These are phyloP conservation scores for Martensiomyces pterosporus DNA, from an alignment of 192 early-diverging fungal genomes.

Conservation along the genomic window DNA sequence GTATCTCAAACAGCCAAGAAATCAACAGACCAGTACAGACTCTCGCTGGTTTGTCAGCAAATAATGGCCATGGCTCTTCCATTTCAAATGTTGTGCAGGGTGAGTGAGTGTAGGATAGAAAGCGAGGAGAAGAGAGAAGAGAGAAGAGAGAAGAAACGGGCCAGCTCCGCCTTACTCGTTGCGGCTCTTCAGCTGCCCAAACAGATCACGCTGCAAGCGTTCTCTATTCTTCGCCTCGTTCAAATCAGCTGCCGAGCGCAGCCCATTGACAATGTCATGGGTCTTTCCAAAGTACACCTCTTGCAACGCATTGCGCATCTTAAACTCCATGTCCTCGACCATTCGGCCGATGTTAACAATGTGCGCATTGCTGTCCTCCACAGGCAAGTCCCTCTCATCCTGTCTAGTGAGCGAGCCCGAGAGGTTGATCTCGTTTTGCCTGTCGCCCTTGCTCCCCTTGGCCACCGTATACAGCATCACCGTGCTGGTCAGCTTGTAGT, in stretches of 20 bases:
- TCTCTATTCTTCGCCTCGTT: constrained; percentile 71
- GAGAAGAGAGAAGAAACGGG: constrained; percentile 12
- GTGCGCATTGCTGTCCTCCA: constrained; percentile 72
- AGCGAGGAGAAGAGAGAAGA: constrained; percentile 14
- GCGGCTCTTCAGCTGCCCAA: constrained; percentile 62
- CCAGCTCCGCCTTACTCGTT: constrained; percentile 15
- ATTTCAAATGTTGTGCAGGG: no score
- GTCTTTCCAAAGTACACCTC: constrained; percentile 99
- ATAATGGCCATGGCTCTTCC: no score
- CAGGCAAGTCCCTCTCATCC: constrained; percentile 76
- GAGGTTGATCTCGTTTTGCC: constrained; percentile 67
- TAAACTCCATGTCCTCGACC: constrained; percentile 98
- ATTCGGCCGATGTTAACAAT: constrained; percentile 93
- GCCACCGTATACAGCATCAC: constrained; percentile 91
- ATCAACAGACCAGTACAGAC: no score
- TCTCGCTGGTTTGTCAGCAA: no score
- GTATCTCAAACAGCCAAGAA: no score
- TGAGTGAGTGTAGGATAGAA: background rate
- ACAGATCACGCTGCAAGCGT: constrained; percentile 74
- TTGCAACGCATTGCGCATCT: constrained; percentile 91
- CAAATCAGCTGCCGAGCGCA: constrained; percentile 75
- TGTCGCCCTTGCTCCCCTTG: constrained; percentile 49
- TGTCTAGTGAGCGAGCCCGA: constrained; percentile 92
- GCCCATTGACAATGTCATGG: constrained; percentile 92
- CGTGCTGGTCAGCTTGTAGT: constrained; percentile 95